phyloP scores from a whole-genome alignment of 768 basidiomycete species.

The Phylloporus scabripes region DNA sequence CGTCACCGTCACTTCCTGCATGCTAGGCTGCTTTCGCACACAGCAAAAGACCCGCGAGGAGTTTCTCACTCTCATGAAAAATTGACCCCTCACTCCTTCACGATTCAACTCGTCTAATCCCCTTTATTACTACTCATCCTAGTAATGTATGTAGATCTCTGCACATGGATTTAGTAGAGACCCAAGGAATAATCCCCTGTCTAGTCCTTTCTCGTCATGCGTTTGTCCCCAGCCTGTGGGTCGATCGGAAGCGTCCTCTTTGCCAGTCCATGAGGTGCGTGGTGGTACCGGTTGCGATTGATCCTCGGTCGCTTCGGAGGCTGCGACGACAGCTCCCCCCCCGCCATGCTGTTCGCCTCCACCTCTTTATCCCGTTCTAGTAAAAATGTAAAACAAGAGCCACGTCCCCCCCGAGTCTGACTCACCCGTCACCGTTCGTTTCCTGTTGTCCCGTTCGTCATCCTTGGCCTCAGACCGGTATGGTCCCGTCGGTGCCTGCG shows the following conservation, averaged over 20 bases:
- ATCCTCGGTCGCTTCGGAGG: constrained; percentile 59
- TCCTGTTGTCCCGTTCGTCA: constrained; percentile 63
- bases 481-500: constrained; percentile 38
- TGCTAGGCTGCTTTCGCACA: constrained; percentile 98
- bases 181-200: constrained; percentile 8
- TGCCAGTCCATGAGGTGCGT: constrained; percentile 40
- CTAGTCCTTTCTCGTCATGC: constrained; percentile 51
- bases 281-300: constrained; percentile 49
- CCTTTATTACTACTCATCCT: constrained; percentile 21
- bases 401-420: background rate
- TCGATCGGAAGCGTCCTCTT: constrained; percentile 60
- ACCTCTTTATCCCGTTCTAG: constrained; percentile 63
- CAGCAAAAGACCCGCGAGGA: constrained; percentile 98
- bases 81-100: constrained; percentile 10
- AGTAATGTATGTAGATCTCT: constrained; percentile 18
- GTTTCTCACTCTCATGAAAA: constrained; percentile 82
- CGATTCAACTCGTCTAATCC: constrained; percentile 48
- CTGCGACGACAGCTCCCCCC: constrained; percentile 35
- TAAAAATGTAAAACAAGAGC: constrained; percentile 4
- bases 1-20: constrained; percentile 92
- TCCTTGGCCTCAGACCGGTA: constrained; percentile 50
- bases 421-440: constrained; percentile 66
- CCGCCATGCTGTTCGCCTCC: constrained; percentile 31
- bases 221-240: constrained; percentile 54
- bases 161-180: constrained; percentile 7